Conservation (phyloP, 2,329 filamentous ascomycete species). For the Talaromyces sp. region DNA sequence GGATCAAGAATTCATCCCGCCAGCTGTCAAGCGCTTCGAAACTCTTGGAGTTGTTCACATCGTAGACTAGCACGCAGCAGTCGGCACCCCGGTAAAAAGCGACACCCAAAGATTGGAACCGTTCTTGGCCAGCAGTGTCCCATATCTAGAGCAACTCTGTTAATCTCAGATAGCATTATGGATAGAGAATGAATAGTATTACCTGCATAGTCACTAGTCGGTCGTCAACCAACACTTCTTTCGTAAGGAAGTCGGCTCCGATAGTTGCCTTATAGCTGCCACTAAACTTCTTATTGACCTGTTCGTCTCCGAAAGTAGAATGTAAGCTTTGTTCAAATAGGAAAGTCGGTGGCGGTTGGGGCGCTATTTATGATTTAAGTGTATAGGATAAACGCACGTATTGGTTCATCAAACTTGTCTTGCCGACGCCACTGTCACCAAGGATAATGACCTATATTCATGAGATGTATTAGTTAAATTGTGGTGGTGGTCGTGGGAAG, state of each 20-base stretch:
- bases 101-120: constrained; percentile 95
- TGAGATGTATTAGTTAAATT: constrained; percentile 13
- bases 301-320: constrained; percentile 5
- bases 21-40: constrained; percentile 98
- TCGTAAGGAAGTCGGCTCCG: constrained; percentile 96
- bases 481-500: not conserved
- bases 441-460: constrained; percentile 86
- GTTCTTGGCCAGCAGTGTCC: constrained; percentile 96
- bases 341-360: constrained; percentile 12
- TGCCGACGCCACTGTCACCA: constrained; percentile 97
- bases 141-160: constrained; percentile 68
- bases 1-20: constrained; percentile 97
- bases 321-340: constrained; percentile 19
- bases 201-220: constrained; percentile 98
- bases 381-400: constrained; percentile 70
- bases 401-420: constrained; percentile 99
- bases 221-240: constrained; percentile 96
- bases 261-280: constrained; percentile 99
- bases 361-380: constrained; percentile 2
- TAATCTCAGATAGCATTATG: not conserved
- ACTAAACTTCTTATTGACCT: constrained; percentile 99
- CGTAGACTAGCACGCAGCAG: constrained; percentile 96
- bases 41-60: constrained; percentile 99
- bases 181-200: constrained; percentile 27
- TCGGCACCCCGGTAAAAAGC: constrained; percentile 97